Conservation (phyloP, 2,329 filamentous ascomycete genomes). For the Reticulascus tulasneorum region DNA sequence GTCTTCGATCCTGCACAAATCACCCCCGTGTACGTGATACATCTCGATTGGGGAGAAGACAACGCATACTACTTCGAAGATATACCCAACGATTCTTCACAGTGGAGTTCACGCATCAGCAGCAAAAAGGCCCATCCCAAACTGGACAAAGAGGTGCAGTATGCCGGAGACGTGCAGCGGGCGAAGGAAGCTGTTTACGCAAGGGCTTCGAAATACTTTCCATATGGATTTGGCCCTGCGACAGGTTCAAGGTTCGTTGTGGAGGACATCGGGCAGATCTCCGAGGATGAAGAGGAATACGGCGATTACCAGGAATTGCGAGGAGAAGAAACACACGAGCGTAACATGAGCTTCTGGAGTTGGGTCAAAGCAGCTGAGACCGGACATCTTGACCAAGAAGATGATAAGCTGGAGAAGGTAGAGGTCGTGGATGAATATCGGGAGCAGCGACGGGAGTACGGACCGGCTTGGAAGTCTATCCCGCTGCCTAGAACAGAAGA, state of each 20-base stretch:
- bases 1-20: constrained; percentile 39
- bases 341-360: constrained; percentile 9
- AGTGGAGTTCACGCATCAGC: constrained; percentile 12
- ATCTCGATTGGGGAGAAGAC: constrained; percentile 35
- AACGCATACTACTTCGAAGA: constrained; percentile 20
- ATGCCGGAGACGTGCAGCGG: constrained; percentile 30
- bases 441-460: too few relatives aligned
- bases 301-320: constrained; percentile 33
- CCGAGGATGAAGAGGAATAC: constrained; percentile 38
- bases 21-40: constrained; percentile 40
- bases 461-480: too few relatives aligned
- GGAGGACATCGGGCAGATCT: constrained; percentile 38
- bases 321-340: constrained; percentile 1
- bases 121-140: constrained; percentile 15
- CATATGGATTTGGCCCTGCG: constrained; percentile 41
- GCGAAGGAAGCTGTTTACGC: constrained; percentile 33
- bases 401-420: too few relatives aligned
- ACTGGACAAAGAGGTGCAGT: constrained; percentile 6
- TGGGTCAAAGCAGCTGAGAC: constrained; percentile 12
- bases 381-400: too few relatives aligned
- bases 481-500: too few relatives aligned
- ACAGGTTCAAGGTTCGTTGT: constrained; percentile 38
- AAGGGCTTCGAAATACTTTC: constrained; percentile 40
- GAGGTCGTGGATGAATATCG: too few relatives aligned
- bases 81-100: constrained; percentile 13